These are phyloP conservation scores for Gomphus bonarii DNA, from an alignment of 1,284 basidiomycete species.

Conservation along the genomic window DNA sequence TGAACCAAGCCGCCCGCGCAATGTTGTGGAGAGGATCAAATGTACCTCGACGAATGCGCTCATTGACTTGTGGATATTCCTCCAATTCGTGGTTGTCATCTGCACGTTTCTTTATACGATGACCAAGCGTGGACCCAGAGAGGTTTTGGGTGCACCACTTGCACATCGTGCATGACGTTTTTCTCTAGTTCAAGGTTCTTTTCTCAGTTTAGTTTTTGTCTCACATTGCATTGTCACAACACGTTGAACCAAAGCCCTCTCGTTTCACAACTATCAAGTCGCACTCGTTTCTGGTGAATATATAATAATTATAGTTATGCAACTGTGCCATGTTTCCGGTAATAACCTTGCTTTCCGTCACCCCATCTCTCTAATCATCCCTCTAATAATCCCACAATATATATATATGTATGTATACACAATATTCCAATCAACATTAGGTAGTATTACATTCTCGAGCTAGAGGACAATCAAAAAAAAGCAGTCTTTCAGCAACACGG, in stretches of 20 bases:
- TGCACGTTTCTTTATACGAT: constrained; percentile 68
- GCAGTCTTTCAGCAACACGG: no score
- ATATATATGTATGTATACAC: not conserved
- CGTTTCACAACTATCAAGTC: not conserved
- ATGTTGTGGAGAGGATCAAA: not conserved
- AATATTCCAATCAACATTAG: not conserved
- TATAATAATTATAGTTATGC: not conserved
- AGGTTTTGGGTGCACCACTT: constrained; percentile 36
- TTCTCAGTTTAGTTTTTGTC: not conserved
- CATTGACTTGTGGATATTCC: constrained; percentile 68
- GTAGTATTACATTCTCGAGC: not conserved
- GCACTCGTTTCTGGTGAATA: not conserved
- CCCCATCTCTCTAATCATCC: not conserved
- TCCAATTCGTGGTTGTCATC: constrained; percentile 65
- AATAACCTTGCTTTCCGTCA: not conserved
- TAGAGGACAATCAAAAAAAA: not conserved
- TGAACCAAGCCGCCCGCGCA: not conserved
- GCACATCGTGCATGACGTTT: not conserved
- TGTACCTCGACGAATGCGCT: not conserved
- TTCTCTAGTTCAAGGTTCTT: not conserved
- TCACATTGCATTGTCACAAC: not conserved
- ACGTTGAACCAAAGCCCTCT: not conserved
- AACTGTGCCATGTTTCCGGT: not conserved
- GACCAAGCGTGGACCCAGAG: constrained; percentile 63
- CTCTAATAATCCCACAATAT: not conserved